Conservation (phyloP, 2,329 filamentous ascomycete species). For the Chrysoporthe deuterocubensis region DNA sequence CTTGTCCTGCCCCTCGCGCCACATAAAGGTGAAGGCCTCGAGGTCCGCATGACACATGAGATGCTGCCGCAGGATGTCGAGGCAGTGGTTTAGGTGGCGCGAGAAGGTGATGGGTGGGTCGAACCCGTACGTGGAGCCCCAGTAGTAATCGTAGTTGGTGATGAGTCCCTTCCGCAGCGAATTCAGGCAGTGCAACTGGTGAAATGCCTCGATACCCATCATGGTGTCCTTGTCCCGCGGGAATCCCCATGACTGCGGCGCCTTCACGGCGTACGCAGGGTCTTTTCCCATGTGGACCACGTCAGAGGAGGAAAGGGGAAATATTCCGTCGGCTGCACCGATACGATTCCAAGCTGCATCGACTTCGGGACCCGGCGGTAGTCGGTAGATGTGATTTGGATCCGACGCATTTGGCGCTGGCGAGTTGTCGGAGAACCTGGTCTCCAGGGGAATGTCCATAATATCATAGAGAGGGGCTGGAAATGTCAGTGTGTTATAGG, state of each 20-base stretch:
- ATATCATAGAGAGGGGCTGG: conserved; percentile 7
- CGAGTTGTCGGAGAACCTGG: conserved; percentile 1
- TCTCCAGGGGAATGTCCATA: conserved; percentile 3
- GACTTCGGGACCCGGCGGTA: conserved; percentile 9
- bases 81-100: conserved; percentile 20
- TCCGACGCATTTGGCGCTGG: conserved; percentile 3
- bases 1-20: conserved; percentile 17
- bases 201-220: conserved; percentile 22
- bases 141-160: conserved; percentile 16
- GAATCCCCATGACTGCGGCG: background rate
- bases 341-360: conserved; percentile 10
- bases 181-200: conserved; percentile 24
- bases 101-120: conserved; percentile 14
- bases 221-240: conserved; percentile 1
- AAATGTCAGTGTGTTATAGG: background rate
- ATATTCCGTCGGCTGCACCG: conserved; percentile 6
- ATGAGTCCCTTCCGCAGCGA: conserved; percentile 17
- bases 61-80: conserved; percentile 18
- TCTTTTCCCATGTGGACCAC: conserved; percentile 7
- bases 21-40: conserved; percentile 15
- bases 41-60: conserved; percentile 19
- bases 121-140: conserved; percentile 13
- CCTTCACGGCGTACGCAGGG: conserved; percentile 5
- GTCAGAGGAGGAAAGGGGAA: background rate
- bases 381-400: conserved; percentile 5